These are phyloP conservation scores for Phyllosticta citriasiana DNA, from an alignment of 2,329 filamentous ascomycete genomes.

Conservation along the genomic window DNA sequence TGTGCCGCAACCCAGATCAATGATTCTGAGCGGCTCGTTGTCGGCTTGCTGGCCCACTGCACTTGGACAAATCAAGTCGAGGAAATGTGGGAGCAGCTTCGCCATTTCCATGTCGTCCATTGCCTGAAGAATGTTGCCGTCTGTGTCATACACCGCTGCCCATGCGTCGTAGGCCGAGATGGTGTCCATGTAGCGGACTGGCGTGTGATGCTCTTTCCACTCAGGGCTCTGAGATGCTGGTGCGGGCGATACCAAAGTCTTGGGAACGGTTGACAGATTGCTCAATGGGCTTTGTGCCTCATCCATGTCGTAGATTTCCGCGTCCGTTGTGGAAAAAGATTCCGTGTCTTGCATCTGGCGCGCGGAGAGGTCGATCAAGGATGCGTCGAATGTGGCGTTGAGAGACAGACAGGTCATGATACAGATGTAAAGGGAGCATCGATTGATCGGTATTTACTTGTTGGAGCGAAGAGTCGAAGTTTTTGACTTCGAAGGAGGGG, in stretches of 20 bases:
- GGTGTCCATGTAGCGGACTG: constrained; percentile 28
- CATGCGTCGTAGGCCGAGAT: constrained; percentile 40
- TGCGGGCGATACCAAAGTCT: too few relatives aligned
- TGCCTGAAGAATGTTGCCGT: constrained; percentile 56
- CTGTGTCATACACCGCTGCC: constrained; percentile 51
- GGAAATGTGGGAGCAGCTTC: constrained; percentile 40
- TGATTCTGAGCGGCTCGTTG: constrained; percentile 28
- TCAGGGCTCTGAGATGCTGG: not conserved
- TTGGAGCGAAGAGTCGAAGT: not conserved
- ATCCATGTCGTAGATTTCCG: constrained; percentile 19
- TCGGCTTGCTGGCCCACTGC: constrained; percentile 6
- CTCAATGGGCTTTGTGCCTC: not conserved
- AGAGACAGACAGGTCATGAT: constrained; percentile 27
- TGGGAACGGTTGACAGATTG: not conserved
- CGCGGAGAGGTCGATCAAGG: constrained; percentile 20
- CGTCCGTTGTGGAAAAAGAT: constrained; percentile 29
- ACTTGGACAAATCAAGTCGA: constrained; percentile 22
- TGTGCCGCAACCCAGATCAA: constrained; percentile 59
- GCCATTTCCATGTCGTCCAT: constrained; percentile 50
- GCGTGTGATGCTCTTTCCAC: constrained; percentile 7
- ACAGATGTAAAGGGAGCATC: not conserved
- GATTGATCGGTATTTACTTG: not conserved
- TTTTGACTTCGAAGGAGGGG: not conserved
- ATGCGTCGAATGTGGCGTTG: constrained; percentile 30
- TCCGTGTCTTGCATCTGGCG: not conserved